Conservation (phyloP, 306 rosid species). For the Cucurbita argyrosperma region DNA sequence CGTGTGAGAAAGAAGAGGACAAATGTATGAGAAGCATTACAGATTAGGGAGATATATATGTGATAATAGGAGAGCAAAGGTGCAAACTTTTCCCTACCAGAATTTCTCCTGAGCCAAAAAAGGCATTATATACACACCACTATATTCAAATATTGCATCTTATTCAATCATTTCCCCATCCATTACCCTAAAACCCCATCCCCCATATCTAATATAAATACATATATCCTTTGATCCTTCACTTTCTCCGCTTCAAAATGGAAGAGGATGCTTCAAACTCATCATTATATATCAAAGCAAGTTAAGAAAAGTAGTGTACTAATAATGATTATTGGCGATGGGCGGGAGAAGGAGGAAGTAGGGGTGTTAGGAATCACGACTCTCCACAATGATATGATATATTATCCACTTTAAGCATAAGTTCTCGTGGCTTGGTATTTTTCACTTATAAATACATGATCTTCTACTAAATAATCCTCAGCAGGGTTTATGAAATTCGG, state of each 20-base stretch:
- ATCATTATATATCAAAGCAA: too few relatives aligned
- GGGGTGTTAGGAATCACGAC: too few relatives aligned
- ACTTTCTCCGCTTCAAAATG: neutral
- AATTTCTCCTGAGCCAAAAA: neutral
- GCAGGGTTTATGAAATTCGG: neutral
- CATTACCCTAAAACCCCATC: neutral
- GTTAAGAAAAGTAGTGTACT: neutral
- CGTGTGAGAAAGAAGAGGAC: constrained; percentile 32
- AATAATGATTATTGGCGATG: neutral
- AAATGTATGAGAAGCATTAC: constrained; percentile 30
- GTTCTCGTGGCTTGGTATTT: too few relatives aligned
- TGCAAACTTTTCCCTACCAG: neutral
- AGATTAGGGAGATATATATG: neutral
- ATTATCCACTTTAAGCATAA: too few relatives aligned
- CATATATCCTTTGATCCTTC: neutral
- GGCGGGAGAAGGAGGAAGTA: neutral
- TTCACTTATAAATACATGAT: too few relatives aligned
- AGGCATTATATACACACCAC: constrained; percentile 35
- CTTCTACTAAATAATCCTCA: too few relatives aligned
- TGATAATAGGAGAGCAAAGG: neutral
- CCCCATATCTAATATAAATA: too few relatives aligned
- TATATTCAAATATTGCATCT: constrained; percentile 8
- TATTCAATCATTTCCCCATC: constrained; percentile 31
- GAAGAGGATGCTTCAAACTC: too few relatives aligned
- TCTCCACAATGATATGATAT: too few relatives aligned